Base-by-base conservation (phyloP, 1,139 yeast species). In the Dujonia santamariae region DNA sequence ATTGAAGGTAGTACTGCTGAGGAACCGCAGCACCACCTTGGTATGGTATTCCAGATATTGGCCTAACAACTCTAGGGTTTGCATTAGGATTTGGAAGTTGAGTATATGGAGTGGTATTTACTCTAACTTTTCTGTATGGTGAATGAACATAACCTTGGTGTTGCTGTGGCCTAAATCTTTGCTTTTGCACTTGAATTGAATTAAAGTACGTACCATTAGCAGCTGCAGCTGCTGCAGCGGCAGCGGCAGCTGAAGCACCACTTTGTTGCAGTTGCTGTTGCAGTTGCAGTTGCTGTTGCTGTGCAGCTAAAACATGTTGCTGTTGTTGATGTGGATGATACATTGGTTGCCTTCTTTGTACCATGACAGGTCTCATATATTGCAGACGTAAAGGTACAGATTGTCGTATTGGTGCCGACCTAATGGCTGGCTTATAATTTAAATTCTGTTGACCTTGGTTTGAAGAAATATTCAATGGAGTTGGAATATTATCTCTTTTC, bases 401-500 rank as follows among this genome's bases (percentile, higher is more conserved):
- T 18, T 40, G 51, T 28, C 62, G 53, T 11, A 69, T 60, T 6
- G 76, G 78, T 4, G 75, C 75, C 2, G 74, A 67, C 37, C 61
- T 72, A 35, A 68, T 67, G 16, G 52, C 42, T n/a, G 70, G 72
- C 39, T 33, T 30, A 7, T 38, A 24, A 19, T 34, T 26, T n/a
- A n/a, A n/a, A n/a, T n/a, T n/a, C n/a, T n/a, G n/a, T n/a, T n/a
- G n/a, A n/a, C n/a, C n/a, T 19, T 40, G 28, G 11, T 44, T 37
- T 19, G 45, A 36, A 13, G 47, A 45, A 48, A 67, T 48, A 31
- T 56, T 56, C 30, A 72, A 53, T 1, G 78, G 78, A 2, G 73
- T 50, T 3, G 78, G 78, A 3, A 69, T 59, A 36, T 67, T 67
- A 22, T 55, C 56, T 39, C 78, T 56, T 42, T 64, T 70, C 39